Conservation (phyloP, 805 yeast species). For the Starmera amethionina region DNA sequence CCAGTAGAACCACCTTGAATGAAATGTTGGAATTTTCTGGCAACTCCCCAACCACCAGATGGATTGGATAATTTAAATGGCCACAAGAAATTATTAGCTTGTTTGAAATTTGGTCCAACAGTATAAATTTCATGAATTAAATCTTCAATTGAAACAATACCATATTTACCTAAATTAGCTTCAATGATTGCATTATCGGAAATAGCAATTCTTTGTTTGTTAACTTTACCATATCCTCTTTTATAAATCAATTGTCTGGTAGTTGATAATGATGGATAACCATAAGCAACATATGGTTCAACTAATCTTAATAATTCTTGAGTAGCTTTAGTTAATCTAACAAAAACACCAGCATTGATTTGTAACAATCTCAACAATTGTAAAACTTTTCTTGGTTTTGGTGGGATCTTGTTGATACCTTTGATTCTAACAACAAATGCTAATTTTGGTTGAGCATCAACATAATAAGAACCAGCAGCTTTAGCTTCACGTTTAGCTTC, state of each 20-base stretch:
- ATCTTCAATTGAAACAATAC: constrained; percentile 86
- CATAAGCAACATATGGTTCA: constrained; percentile 95
- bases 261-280: constrained; percentile 92
- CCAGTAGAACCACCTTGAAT: constrained; percentile 98
- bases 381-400: constrained; percentile 98
- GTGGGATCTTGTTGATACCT: constrained; percentile 98
- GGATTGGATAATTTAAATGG: constrained; percentile 97
- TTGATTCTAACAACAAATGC: constrained; percentile 96
- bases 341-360: constrained; percentile 92
- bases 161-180: constrained; percentile 83
- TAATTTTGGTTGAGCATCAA: constrained; percentile 89
- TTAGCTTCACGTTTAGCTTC: constrained; percentile 89
- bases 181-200: constrained; percentile 84
- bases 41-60: constrained; percentile 95
- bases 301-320: constrained; percentile 84
- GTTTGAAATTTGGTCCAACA: constrained; percentile 98
- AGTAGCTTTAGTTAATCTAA: constrained; percentile 93
- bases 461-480: constrained; percentile 90
- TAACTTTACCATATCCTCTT: constrained; percentile 96
- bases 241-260: constrained; percentile 89
- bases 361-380: constrained; percentile 89
- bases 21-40: constrained; percentile 94
- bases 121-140: constrained; percentile 93
- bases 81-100: constrained; percentile 97
- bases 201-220: constrained; percentile 90